A percentile compares a stretch with the other conserved stretches of the same genome.
phyloP scores from a whole-genome alignment of 2,329 filamentous ascomycete species.

The Juglanconis sp. region DNA sequence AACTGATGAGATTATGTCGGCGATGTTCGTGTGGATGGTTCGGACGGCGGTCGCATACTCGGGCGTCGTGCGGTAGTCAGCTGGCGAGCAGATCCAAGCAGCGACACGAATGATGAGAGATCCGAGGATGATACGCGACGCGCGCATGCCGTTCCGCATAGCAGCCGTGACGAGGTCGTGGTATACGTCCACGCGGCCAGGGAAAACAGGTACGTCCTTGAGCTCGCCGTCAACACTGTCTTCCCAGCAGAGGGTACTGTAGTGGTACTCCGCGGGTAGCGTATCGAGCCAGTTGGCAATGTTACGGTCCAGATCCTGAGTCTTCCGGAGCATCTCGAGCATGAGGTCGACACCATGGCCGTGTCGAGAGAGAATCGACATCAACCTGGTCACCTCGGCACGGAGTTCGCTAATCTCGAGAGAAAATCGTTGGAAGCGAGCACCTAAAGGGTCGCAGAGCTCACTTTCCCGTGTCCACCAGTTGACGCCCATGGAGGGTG shows the following conservation, averaged over 20 bases:
- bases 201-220: conserved; percentile 50
- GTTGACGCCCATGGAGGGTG: conserved; percentile 51
- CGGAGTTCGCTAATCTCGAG: conserved; percentile 54
- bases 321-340: conserved; percentile 49
- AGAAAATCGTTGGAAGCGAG: conserved; percentile 46
- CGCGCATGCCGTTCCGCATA: conserved; percentile 53
- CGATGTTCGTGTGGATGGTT: conserved; percentile 48
- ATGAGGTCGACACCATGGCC: conserved; percentile 49
- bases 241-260: conserved; percentile 54
- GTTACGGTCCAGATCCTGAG: conserved; percentile 51
- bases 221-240: conserved; percentile 48
- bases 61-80: conserved; percentile 60
- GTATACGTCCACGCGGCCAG: conserved; percentile 58
- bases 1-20: conserved; percentile 57
- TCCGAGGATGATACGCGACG: conserved; percentile 51
- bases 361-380: conserved; percentile 43
- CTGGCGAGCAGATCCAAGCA: conserved; percentile 57
- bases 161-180: conserved; percentile 54
- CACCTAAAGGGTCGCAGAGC: conserved; percentile 43
- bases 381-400: conserved; percentile 48
- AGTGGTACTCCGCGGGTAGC: conserved; percentile 48
- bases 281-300: conserved; percentile 48
- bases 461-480: conserved; percentile 57
- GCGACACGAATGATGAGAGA: conserved; percentile 56
- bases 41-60: conserved; percentile 56